Evolutionary conservation across 2,329 filamentous ascomycete genomes (phyloP).

Genomic region (Cladophialophora psammophila): DNA sequence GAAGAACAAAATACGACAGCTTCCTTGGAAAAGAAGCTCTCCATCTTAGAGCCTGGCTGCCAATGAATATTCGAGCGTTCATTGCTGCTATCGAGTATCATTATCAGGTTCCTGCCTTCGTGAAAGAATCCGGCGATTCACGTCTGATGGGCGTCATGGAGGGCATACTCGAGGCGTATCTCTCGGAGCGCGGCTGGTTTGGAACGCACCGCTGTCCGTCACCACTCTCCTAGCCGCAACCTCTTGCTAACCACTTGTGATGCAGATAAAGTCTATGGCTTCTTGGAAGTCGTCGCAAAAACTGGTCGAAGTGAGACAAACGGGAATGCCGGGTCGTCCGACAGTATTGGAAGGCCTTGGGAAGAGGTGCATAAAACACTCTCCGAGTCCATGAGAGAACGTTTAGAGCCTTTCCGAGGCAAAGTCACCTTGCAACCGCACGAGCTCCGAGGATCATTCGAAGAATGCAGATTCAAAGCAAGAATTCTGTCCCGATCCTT

Average conservation of each 20-base stretch:
- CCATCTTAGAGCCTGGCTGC: constrained; percentile 29
- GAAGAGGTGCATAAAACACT: constrained; percentile 33
- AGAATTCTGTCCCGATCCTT: constrained; percentile 27
- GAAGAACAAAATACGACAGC: constrained; percentile 22
- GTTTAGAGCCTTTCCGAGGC: constrained; percentile 30
- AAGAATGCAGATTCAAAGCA: constrained; percentile 33
- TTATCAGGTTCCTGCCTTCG: constrained; percentile 25
- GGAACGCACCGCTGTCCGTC: constrained; percentile 27
- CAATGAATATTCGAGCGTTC: constrained; percentile 32
- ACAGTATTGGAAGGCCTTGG: constrained; percentile 28
- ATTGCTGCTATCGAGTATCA: constrained; percentile 33
- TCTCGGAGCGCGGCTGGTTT: constrained; percentile 30
- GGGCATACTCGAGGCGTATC: constrained; percentile 29
- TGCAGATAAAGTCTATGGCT: constrained; percentile 32
- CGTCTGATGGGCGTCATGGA: constrained; percentile 33
- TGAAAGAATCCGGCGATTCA: constrained; percentile 31
- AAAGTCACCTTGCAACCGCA: constrained; percentile 29
- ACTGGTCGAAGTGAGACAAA: constrained; percentile 33
- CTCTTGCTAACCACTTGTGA: background rate
- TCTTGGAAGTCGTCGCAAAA: constrained; percentile 32
- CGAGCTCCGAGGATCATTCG: constrained; percentile 27
- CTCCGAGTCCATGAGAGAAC: constrained; percentile 32
- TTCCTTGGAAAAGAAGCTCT: constrained; percentile 25
- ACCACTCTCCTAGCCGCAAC: background rate
- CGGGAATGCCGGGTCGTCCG: constrained; percentile 28